Evolutionary conservation across 345 rosid genomes (phyloP).

Genomic region (Linum tenue): DNA sequence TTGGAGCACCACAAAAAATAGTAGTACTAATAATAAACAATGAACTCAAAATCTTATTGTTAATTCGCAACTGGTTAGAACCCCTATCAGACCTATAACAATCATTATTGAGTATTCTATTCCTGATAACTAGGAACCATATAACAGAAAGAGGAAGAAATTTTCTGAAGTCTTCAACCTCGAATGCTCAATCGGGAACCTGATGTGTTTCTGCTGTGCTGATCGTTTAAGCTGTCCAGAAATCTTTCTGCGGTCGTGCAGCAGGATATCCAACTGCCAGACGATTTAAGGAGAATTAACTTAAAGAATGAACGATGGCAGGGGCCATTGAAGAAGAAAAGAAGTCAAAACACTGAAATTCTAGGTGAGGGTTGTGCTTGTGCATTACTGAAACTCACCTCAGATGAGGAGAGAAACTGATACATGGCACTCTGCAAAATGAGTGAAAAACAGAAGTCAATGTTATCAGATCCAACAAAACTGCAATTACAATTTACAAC

Average conservation of each 20-base stretch:
- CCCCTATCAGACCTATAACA: no score
- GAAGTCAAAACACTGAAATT: not conserved
- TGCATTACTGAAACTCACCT: constrained; percentile 42
- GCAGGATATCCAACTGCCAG: constrained; percentile 55
- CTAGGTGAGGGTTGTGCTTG: not conserved
- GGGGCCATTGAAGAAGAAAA: not conserved
- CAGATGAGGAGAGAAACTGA: constrained; percentile 66
- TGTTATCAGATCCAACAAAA: not conserved
- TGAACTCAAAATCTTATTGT: no score
- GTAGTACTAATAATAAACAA: no score
- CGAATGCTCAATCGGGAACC: constrained; percentile 19
- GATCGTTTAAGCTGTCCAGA: constrained; percentile 49
- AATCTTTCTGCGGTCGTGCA: constrained; percentile 54
- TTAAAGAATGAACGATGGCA: not conserved
- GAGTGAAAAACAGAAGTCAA: constrained; percentile 18
- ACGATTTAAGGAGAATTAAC: constrained; percentile 11
- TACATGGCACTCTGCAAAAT: constrained; percentile 71
- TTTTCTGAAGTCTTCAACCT: constrained; percentile 21
- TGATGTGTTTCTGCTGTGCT: constrained; percentile 22
- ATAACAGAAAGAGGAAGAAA: not conserved
- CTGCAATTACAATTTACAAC: not conserved
- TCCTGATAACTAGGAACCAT: not conserved
- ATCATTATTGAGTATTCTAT: not conserved
- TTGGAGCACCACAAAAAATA: no score
- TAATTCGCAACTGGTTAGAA: no score